Evolutionary conservation across 331 rosid genomes (phyloP).

Genomic region (Saraca asoca): DNA sequence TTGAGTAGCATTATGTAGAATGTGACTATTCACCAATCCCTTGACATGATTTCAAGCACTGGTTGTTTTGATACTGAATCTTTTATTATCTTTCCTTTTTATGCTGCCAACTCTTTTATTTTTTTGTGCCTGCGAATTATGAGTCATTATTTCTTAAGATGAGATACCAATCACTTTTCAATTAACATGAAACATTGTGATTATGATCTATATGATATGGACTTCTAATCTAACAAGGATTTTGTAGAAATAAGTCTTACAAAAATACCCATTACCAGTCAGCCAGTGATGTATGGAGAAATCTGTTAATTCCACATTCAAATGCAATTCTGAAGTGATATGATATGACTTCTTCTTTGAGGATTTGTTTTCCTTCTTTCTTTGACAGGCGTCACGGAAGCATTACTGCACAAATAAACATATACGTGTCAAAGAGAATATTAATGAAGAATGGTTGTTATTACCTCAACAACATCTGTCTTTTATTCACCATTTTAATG

Average conservation of each 20-base stretch:
- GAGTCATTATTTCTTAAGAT: too few relatives aligned
- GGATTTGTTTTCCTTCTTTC: constrained; percentile 14
- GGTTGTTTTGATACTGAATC: too few relatives aligned
- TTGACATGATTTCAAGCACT: too few relatives aligned
- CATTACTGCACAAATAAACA: constrained; percentile 87
- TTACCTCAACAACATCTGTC: constrained; percentile 21
- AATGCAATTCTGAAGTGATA: constrained; percentile 2
- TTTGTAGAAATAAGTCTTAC: constrained; percentile 14
- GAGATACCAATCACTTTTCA: too few relatives aligned
- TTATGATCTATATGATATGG: not conserved
- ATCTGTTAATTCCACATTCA: constrained; percentile 19
- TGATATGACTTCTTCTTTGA: constrained; percentile 21
- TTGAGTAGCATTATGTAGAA: constrained; percentile 24
- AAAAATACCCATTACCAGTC: constrained; percentile 11
- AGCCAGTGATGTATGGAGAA: constrained; percentile 7
- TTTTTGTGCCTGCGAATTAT: too few relatives aligned
- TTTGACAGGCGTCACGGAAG: constrained; percentile 78
- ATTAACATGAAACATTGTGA: not conserved
- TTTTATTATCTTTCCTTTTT: too few relatives aligned
- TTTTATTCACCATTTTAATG: not conserved
- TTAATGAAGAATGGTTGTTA: constrained; percentile 84
- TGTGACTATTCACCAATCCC: not conserved
- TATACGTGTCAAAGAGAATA: constrained; percentile 61
- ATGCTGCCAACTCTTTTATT: too few relatives aligned
- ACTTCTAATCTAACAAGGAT: constrained; percentile 19